A percentile compares a stretch with the other conserved stretches of the same genome.
phyloP scores from a whole-genome alignment of 108 stramenopile species.

The Stephanodiscus triporus region DNA sequence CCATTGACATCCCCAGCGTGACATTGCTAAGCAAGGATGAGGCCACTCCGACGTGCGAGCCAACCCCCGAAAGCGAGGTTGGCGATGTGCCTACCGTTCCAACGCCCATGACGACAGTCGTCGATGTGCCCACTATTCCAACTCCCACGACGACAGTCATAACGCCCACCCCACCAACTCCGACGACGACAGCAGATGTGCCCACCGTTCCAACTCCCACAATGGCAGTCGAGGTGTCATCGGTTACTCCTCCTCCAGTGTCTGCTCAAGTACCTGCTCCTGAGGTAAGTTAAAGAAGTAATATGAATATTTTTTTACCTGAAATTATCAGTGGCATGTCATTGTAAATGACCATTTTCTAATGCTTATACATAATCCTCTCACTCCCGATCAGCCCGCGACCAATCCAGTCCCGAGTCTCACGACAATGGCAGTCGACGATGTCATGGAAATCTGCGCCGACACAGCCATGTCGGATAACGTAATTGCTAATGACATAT shows the following conservation, averaged over 20 bases:
- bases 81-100: too few species aligned
- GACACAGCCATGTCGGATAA: background rate
- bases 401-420: background rate
- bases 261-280: too few species aligned
- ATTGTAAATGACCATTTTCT: background rate
- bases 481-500: background rate
- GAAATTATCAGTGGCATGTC: background rate
- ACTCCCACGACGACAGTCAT: too few species aligned
- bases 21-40: background rate
- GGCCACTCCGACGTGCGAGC: background rate
- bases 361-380: background rate
- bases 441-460: background rate
- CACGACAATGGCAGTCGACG: background rate
- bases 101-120: too few species aligned
- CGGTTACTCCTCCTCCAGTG: too few species aligned
- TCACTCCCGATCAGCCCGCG: background rate
- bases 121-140: too few species aligned
- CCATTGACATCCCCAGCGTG: slow-evolving; percentile 3
- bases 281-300: too few species aligned
- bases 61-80: background rate
- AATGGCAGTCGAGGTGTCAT: too few species aligned
- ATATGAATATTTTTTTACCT: too few species aligned
- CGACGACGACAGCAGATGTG: too few species aligned
- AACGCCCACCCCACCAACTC: too few species aligned
- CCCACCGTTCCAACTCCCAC: too few species aligned